These are phyloP conservation scores for Apiospora arundinis DNA, from an alignment of 2,329 filamentous ascomycete species.

Conservation along the genomic window DNA sequence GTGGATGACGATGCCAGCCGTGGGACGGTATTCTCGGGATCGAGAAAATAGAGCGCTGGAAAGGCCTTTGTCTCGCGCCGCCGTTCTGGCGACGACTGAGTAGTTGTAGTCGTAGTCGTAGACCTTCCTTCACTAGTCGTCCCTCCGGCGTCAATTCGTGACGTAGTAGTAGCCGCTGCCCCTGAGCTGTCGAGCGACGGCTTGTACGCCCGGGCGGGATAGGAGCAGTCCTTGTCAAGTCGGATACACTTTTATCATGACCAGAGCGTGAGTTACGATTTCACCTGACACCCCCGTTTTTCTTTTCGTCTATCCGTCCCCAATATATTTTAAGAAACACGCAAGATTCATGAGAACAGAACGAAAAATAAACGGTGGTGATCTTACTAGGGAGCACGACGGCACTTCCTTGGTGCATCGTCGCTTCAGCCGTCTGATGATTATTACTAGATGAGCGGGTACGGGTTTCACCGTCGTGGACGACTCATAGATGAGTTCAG, in stretches of 20 bases:
- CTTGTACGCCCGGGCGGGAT: neutral
- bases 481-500: neutral
- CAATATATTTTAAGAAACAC: neutral
- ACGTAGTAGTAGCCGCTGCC: neutral
- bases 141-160: neutral
- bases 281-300: neutral
- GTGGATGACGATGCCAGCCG: constrained; percentile 25
- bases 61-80: constrained; percentile 20
- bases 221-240: neutral
- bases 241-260: neutral
- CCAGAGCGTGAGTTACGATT: constrained; percentile 1
- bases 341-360: neutral
- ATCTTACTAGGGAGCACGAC: neutral
- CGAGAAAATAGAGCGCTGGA: constrained; percentile 33
- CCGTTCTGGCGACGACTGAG: neutral
- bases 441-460: neutral
- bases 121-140: neutral
- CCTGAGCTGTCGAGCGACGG: neutral
- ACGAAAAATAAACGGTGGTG: neutral
- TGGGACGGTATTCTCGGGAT: constrained; percentile 29
- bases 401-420: neutral
- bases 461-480: neutral
- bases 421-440: constrained; percentile 5
- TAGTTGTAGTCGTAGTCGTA: neutral
- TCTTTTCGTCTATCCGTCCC: neutral